These are phyloP conservation scores for Gautieria morchelliformis DNA, from an alignment of 768 basidiomycete genomes.

Conservation along the genomic window DNA sequence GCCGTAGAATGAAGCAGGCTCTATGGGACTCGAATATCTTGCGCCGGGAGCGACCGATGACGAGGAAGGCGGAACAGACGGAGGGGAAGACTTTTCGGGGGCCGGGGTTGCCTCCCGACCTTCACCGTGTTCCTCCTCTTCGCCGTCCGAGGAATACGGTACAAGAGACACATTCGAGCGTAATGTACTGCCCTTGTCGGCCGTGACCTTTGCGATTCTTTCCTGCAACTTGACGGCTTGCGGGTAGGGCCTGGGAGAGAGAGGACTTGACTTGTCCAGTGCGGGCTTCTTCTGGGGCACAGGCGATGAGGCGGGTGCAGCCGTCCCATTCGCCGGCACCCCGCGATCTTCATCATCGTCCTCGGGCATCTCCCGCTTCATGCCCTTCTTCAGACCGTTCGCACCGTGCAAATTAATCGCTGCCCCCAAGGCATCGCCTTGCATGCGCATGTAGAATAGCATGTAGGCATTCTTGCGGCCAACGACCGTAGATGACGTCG, in stretches of 20 bases:
- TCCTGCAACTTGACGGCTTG: background rate
- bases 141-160: background rate
- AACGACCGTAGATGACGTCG: conserved; percentile 34
- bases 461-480: conserved; percentile 80
- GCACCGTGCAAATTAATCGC: conserved; percentile 32
- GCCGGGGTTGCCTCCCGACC: background rate
- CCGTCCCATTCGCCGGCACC: background rate
- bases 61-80: background rate
- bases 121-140: background rate
- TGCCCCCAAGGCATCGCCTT: conserved; percentile 64
- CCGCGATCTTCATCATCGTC: background rate
- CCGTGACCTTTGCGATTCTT: background rate
- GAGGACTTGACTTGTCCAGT: background rate
- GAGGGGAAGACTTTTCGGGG: background rate
- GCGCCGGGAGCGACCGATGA: background rate
- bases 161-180: background rate
- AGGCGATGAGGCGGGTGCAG: background rate
- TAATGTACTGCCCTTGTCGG: background rate
- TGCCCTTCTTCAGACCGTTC: background rate
- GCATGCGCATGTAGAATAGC: conserved; percentile 81
- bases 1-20: conserved; percentile 2
- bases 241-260: background rate
- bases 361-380: background rate
- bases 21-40: conserved; percentile 4
- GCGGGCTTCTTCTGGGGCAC: background rate